Percentiles rank a stretch among this genome's conserved stretches.
phyloP scores from a whole-genome alignment of 2,329 filamentous ascomycete genomes.

The Bipolaris zeicola region DNA sequence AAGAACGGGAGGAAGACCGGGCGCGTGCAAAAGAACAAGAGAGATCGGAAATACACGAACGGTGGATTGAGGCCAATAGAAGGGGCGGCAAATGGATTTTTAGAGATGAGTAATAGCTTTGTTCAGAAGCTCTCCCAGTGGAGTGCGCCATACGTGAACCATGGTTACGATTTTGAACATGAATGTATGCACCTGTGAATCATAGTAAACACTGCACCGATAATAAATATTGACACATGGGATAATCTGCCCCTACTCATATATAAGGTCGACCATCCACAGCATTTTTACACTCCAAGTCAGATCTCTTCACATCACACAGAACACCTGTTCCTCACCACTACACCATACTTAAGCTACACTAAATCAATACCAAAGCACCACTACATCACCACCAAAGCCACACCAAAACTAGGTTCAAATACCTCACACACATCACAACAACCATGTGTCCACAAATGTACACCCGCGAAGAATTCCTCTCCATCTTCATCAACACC shows the following conservation, averaged over 20 bases:
- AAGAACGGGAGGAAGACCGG: constrained; percentile 72
- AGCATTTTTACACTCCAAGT: not conserved
- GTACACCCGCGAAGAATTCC: not conserved
- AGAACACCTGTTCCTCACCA: too few species aligned
- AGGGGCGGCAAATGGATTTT: constrained; percentile 79
- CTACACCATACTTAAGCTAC: too few species aligned
- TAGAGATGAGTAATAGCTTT: constrained; percentile 67
- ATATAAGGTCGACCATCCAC: not conserved
- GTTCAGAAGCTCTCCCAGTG: not conserved
- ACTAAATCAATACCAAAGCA: too few species aligned
- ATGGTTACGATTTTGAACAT: not conserved
- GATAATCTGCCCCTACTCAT: too few species aligned
- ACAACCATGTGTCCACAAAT: not conserved
- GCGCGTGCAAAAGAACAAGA: constrained; percentile 68
- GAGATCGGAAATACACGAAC: constrained; percentile 68
- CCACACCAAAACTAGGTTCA: not conserved
- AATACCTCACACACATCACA: not conserved
- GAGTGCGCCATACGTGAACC: not conserved
- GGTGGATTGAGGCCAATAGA: constrained; percentile 81
- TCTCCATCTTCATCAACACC: not conserved
- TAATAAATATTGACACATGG: not conserved
- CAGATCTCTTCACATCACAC: not conserved
- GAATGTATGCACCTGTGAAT: too few species aligned
- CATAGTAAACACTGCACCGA: not conserved
- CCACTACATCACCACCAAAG: too few species aligned